These are phyloP conservation scores for Diaporthe nobilis DNA, from an alignment of 2,329 filamentous ascomycete species.

Conservation along the genomic window DNA sequence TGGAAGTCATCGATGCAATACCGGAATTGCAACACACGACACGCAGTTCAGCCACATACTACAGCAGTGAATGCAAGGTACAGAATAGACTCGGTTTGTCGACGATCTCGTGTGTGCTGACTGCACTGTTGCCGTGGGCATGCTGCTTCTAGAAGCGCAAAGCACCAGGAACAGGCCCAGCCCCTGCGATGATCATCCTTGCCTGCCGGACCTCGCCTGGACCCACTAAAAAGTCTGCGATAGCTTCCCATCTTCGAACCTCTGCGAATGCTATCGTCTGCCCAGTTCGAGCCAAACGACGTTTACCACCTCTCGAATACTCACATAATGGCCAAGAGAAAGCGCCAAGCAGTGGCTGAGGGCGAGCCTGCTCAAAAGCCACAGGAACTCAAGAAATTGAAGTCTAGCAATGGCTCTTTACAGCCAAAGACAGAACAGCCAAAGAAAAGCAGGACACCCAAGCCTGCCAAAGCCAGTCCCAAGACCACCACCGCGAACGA, in stretches of 20 bases:
- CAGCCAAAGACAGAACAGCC: constrained; percentile 23
- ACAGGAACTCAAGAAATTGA: constrained; percentile 33
- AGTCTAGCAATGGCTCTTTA: constrained; percentile 12
- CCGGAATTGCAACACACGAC: not conserved
- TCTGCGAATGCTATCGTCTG: not conserved
- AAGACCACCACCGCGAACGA: constrained; percentile 56
- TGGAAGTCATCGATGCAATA: not conserved
- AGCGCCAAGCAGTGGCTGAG: constrained; percentile 46
- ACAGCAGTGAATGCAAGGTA: not conserved
- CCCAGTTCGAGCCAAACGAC: not conserved
- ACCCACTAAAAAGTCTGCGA: constrained; percentile 37
- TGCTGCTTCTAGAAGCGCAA: not conserved
- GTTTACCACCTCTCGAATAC: not conserved
- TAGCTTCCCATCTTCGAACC: not conserved
- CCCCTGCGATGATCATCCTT: constrained; percentile 6
- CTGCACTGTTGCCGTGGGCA: not conserved
- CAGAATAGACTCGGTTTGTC: not conserved
- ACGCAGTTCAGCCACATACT: not conserved
- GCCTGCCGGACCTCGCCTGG: constrained; percentile 5
- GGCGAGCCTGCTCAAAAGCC: constrained; percentile 39
- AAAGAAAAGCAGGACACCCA: constrained; percentile 36
- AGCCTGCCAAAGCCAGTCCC: constrained; percentile 26
- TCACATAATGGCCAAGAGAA: constrained; percentile 49
- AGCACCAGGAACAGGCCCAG: not conserved
- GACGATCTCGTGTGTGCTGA: not conserved